Evolutionary conservation across 805 yeast species (phyloP).

Genomic region (Vanderwaltozyma verrucispora): DNA sequence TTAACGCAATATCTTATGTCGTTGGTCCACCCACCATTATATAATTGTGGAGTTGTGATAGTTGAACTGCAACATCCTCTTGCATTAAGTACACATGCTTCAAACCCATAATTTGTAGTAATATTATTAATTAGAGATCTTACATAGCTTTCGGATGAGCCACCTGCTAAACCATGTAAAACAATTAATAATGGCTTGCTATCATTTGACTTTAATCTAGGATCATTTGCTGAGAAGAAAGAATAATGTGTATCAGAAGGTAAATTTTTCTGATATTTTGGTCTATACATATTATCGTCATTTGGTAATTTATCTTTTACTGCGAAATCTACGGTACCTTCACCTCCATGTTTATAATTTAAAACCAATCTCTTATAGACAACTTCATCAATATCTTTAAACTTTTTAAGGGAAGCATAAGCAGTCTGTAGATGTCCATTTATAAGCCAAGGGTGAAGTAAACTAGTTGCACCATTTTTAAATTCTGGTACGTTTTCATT

Average conservation of each 20-base stretch:
- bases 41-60: slow-evolving; percentile 58
- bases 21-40: slow-evolving; percentile 61
- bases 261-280: slow-evolving; percentile 30
- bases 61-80: slow-evolving; percentile 70
- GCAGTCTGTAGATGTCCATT: slow-evolving; percentile 66
- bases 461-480: slow-evolving; percentile 33
- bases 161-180: slow-evolving; percentile 76
- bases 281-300: slow-evolving; percentile 22
- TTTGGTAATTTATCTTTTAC: slow-evolving; percentile 28
- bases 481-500: slow-evolving; percentile 35
- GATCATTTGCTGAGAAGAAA: slow-evolving; percentile 34
- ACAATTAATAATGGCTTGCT: slow-evolving; percentile 51
- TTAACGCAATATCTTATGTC: slow-evolving; percentile 52
- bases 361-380: slow-evolving; percentile 55
- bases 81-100: slow-evolving; percentile 56
- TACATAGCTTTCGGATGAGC: slow-evolving; percentile 72
- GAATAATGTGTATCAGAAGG: slow-evolving; percentile 14
- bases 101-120: slow-evolving; percentile 36
- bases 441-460: slow-evolving; percentile 47
- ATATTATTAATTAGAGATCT: slow-evolving; percentile 43
- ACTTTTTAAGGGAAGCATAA: slow-evolving; percentile 43
- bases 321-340: slow-evolving; percentile 60
- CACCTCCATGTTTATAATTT: slow-evolving; percentile 49
- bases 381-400: slow-evolving; percentile 38
- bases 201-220: slow-evolving; percentile 22